Conservation (phyloP, 768 basidiomycete species). For the Pleurotus salmoneostramineus region DNA sequence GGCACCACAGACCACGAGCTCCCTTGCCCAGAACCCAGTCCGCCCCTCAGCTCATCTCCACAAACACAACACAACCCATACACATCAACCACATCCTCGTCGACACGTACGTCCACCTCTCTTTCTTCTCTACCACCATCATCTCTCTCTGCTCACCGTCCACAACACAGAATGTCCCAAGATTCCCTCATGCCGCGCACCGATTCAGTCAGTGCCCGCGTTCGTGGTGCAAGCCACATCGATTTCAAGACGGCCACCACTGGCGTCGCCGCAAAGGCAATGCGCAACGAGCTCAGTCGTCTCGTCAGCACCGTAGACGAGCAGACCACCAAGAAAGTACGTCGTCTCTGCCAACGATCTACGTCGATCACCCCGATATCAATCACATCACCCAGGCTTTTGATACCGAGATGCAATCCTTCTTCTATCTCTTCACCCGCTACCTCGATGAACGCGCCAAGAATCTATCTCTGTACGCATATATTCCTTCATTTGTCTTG, state of each 20-base stretch:
- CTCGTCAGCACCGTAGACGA: constrained; percentile 88
- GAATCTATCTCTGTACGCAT: constrained; percentile 75
- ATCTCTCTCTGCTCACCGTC: constrained; percentile 12
- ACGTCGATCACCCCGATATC: constrained; percentile 16
- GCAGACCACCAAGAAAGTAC: constrained; percentile 76
- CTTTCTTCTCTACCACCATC: constrained; percentile 12
- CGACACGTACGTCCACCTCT: constrained; percentile 24
- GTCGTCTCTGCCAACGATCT: constrained; percentile 9
- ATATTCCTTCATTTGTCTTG: constrained; percentile 7
- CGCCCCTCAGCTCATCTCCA: constrained; percentile 59
- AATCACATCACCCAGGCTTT: constrained; percentile 55
- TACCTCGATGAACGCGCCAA: constrained; percentile 88
- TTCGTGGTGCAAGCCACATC: constrained; percentile 76
- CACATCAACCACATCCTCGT: constrained; percentile 41
- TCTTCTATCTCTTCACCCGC: constrained; percentile 94
- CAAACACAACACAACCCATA: constrained; percentile 58
- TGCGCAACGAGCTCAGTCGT: constrained; percentile 96
- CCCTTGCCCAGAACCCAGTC: constrained; percentile 42
- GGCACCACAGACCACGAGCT: constrained; percentile 57
- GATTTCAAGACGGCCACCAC: constrained; percentile 99
- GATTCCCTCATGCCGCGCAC: constrained; percentile 51
- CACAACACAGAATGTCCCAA: constrained; percentile 41
- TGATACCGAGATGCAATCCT: constrained; percentile 93
- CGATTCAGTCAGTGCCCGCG: constrained; percentile 69
- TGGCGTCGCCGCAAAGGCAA: constrained; percentile 89